Evolutionary conservation across 164 flowering plant species (phyloP).

Genomic region (Santalum album): DNA sequence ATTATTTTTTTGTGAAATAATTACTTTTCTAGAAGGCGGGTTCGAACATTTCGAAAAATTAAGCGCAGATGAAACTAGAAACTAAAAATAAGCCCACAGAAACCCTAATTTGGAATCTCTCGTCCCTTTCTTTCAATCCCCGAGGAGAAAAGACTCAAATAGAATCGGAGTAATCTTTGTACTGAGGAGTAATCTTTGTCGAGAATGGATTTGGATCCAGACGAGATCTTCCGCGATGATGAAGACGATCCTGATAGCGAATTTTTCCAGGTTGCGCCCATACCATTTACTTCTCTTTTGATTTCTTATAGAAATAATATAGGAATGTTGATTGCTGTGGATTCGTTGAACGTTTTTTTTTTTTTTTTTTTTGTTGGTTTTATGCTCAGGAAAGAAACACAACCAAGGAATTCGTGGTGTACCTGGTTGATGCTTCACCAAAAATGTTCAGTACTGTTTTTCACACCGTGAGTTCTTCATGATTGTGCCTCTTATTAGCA

Average conservation of each 20-base stretch:
- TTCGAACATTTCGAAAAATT: too few relatives aligned
- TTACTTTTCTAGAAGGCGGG: too few relatives aligned
- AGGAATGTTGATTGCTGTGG: not conserved
- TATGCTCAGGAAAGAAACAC: slow-evolving; percentile 52
- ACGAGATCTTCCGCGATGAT: slow-evolving; percentile 66
- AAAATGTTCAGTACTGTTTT: slow-evolving; percentile 63
- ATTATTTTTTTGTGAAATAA: too few relatives aligned
- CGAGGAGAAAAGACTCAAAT: too few relatives aligned
- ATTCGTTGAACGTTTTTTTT: not conserved
- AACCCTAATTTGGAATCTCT: too few relatives aligned
- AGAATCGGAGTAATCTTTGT: too few relatives aligned
- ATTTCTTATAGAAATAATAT: not conserved
- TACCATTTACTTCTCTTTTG: not conserved
- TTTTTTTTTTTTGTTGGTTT: not conserved
- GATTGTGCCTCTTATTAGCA: not conserved
- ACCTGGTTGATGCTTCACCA: slow-evolving; percentile 86
- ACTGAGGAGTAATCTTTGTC: too few relatives aligned
- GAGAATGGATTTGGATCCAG: slow-evolving; percentile 76
- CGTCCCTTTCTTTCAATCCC: too few relatives aligned
- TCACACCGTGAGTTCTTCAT: slow-evolving; percentile 29
- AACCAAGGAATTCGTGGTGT: slow-evolving; percentile 59
- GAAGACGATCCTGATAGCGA: slow-evolving; percentile 63
- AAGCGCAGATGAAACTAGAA: too few relatives aligned
- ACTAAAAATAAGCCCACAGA: too few relatives aligned
- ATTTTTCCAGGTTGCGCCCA: slow-evolving; percentile 34